Conservation (phyloP, 306 rosid species). For the Trichosanthes cucumerina region DNA sequence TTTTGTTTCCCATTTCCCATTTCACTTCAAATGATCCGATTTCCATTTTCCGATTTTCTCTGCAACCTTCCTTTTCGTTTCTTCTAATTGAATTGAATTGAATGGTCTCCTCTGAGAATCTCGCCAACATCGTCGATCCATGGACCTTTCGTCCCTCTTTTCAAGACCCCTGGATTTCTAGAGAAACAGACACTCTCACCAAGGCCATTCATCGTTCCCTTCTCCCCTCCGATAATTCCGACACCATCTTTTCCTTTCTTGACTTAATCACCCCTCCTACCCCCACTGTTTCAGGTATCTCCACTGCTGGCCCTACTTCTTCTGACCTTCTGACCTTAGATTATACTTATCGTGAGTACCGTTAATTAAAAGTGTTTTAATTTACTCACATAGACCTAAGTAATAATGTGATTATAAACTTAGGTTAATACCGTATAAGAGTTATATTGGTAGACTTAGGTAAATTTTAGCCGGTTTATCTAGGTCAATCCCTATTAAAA, state of each 20-base stretch:
- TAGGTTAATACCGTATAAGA: no score
- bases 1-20: background rate
- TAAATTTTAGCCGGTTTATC: no score
- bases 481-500: no score
- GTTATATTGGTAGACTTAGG: no score
- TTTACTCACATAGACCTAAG: no score
- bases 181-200: conserved; percentile 45
- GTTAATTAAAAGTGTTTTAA: no score
- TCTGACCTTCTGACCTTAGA: conserved; percentile 68
- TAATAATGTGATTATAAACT: no score
- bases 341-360: no score
- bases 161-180: conserved; percentile 43
- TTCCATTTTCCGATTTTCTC: background rate
- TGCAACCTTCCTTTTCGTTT: background rate
- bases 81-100: no score
- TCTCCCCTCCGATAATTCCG: conserved; percentile 6
- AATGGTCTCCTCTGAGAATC: conserved; percentile 57
- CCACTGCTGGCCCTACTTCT: conserved; percentile 20
- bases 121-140: conserved; percentile 30
- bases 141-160: conserved; percentile 33
- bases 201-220: conserved; percentile 55
- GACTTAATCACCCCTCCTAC: conserved; percentile 19
- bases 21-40: background rate
- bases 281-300: conserved; percentile 44
- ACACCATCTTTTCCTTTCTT: conserved; percentile 13